These are phyloP conservation scores for Marvania coccoides DNA, from an alignment of 139 green algal species.

Conservation along the genomic window DNA sequence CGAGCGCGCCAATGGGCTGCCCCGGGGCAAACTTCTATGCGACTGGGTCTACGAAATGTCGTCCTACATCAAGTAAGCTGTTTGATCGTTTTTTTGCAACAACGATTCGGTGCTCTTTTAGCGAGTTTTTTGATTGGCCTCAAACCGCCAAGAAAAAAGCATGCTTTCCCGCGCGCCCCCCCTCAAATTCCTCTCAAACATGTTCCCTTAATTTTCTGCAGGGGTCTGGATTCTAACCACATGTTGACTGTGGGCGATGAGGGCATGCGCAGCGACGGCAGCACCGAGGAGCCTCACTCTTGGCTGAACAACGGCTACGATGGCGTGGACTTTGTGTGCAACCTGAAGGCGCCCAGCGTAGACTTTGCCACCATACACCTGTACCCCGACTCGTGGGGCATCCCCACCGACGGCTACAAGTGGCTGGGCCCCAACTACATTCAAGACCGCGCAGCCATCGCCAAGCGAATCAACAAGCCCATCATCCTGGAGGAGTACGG, in stretches of 20 bases:
- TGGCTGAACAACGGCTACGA: background rate
- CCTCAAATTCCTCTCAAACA: too few relatives aligned
- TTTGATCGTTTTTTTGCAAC: background rate
- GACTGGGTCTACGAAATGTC: background rate
- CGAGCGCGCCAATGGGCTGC: background rate
- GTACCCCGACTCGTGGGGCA: conserved; percentile 4
- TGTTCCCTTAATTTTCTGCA: background rate
- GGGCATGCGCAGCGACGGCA: background rate
- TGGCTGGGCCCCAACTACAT: conserved; percentile 4
- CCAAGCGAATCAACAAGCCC: conserved; percentile 13
- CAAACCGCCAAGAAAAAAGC: too few relatives aligned
- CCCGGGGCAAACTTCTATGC: background rate
- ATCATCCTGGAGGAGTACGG: conserved; percentile 33
- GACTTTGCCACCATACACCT: conserved; percentile 34
- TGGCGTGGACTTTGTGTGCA: background rate
- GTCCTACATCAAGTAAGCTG: background rate
- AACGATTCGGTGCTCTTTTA: background rate
- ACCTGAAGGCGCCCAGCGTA: background rate
- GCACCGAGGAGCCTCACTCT: background rate
- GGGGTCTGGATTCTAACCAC: background rate
- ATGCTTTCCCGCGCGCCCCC: too few relatives aligned
- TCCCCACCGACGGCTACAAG: background rate
- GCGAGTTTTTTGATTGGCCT: too few relatives aligned
- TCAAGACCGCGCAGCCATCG: conserved; percentile 11
- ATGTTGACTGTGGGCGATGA: conserved; percentile 1